Evolutionary conservation across 306 rosid genomes (phyloP).

Genomic region (Sphenostylis stenocarpa): DNA sequence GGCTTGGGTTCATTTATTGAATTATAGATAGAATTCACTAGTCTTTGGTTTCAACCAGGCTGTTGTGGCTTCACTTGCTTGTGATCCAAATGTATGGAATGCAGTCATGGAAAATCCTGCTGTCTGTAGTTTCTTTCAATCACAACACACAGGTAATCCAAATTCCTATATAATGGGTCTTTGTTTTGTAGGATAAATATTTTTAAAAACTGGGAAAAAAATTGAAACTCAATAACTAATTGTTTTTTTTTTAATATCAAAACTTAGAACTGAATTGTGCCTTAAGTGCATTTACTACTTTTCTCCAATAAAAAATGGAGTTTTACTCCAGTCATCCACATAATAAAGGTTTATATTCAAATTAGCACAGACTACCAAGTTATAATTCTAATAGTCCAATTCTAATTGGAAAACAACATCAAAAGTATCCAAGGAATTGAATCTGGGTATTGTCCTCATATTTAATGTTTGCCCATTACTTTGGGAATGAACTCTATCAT

Average conservation of each 20-base stretch:
- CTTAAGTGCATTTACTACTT: too few relatives aligned
- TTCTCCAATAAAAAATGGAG: too few relatives aligned
- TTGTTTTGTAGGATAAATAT: neutral
- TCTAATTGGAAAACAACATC: too few relatives aligned
- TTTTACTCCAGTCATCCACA: too few relatives aligned
- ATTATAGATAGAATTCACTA: neutral
- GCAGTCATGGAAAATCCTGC: slow-evolving; percentile 65
- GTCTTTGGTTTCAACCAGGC: slow-evolving; percentile 46
- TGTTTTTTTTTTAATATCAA: too few relatives aligned
- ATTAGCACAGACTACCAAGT: too few relatives aligned
- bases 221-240: neutral
- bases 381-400: too few relatives aligned
- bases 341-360: too few relatives aligned
- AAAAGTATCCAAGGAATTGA: too few relatives aligned
- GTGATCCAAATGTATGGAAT: slow-evolving; percentile 69
- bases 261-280: neutral
- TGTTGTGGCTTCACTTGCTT: slow-evolving; percentile 75
- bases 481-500: neutral
- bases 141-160: slow-evolving; percentile 44
- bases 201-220: too few relatives aligned
- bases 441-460: too few relatives aligned
- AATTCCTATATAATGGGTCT: neutral
- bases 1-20: neutral
- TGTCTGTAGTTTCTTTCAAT: slow-evolving; percentile 48
- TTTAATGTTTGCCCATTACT: too few relatives aligned